Evolutionary conservation across 1,284 basidiomycete species (phyloP).

Genomic region (Mrakiaceae sp.): DNA sequence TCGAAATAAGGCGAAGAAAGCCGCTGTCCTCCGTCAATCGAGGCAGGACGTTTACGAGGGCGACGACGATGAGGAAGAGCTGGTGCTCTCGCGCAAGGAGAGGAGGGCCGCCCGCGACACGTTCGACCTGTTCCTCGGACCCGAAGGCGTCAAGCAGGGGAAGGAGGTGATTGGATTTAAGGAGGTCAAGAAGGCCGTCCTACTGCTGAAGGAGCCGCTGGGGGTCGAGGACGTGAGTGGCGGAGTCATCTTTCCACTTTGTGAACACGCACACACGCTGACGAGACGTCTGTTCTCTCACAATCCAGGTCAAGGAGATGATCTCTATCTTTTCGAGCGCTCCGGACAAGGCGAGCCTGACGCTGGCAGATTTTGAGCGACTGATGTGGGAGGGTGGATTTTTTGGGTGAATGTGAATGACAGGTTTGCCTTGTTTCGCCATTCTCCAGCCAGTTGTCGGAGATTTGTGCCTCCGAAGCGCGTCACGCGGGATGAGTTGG

Average conservation of each 20-base stretch:
- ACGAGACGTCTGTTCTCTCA: not conserved
- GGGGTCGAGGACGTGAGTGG: conserved; percentile 32
- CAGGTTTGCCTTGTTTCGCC: not conserved
- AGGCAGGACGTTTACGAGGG: conserved; percentile 18
- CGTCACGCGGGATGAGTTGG: too few species aligned
- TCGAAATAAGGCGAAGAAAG: not conserved
- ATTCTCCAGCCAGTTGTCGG: not conserved
- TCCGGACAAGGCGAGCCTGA: conserved; percentile 31
- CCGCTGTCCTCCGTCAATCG: not conserved
- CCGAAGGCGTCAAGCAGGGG: conserved; percentile 4
- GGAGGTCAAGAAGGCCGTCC: conserved; percentile 31
- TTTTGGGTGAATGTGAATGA: too few species aligned
- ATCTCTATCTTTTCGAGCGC: conserved; percentile 33
- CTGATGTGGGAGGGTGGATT: not conserved
- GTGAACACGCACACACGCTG: not conserved
- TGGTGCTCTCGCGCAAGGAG: not conserved
- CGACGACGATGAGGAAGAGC: conserved; percentile 23
- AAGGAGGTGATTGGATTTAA: conserved; percentile 25
- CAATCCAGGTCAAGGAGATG: conserved; percentile 34
- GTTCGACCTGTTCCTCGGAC: conserved; percentile 4
- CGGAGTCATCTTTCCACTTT: not conserved
- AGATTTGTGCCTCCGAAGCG: not conserved
- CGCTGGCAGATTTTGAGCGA: conserved; percentile 30
- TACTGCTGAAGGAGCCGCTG: conserved; percentile 34
- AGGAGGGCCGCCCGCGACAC: conserved; percentile 11